phyloP scores from a whole-genome alignment of 2,329 filamentous ascomycete species.

The Talaromyces sp. region DNA sequence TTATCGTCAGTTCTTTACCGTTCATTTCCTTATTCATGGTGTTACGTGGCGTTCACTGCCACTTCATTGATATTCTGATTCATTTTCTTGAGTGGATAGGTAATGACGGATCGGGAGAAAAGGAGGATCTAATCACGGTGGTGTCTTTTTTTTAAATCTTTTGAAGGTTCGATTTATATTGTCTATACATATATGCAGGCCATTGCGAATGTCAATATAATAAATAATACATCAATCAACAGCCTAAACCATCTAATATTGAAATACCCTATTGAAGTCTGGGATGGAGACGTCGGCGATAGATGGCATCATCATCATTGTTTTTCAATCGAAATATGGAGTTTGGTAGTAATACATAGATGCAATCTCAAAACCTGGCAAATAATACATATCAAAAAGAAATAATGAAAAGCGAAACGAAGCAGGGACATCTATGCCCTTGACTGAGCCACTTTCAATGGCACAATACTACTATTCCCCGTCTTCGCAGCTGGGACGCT shows the following conservation, averaged over 20 bases:
- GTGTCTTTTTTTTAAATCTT: not conserved
- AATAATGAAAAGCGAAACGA: not conserved
- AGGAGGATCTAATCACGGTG: not conserved
- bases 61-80: not conserved
- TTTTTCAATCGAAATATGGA: not conserved
- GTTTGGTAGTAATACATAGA: conserved; percentile 2
- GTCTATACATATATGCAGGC: not conserved
- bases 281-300: not conserved
- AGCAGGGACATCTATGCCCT: not conserved
- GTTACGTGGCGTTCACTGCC: not conserved
- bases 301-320: not conserved
- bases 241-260: not conserved
- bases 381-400: not conserved
- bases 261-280: not conserved
- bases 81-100: not conserved
- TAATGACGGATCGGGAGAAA: not conserved
- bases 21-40: not conserved
- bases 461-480: conserved; percentile 1
- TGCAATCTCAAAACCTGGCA: not conserved
- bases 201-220: not conserved
- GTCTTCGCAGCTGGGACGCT: not conserved
- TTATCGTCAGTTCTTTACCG: not conserved
- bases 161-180: not conserved
- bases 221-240: not conserved
- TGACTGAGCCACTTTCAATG: not conserved